Evolutionary conservation across 2,329 filamentous ascomycete genomes (phyloP), one percentile per base, ranked within the genome.

Genomic region (Diaporthe citriasiana): DNA sequence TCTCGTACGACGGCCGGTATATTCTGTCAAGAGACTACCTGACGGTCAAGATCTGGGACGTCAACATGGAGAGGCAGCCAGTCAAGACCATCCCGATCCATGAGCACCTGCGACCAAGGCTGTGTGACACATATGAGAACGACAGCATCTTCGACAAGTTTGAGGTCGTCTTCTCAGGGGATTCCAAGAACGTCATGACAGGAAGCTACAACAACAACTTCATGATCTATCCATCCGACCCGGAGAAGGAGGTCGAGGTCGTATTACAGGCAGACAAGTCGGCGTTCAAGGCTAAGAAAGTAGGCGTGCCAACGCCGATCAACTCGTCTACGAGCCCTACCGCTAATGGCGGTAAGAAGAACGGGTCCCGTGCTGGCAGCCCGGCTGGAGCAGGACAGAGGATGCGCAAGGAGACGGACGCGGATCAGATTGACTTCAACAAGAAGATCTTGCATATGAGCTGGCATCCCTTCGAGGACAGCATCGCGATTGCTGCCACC

Each of bases 361-460:
- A 92, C 73, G 92, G 93, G 66, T 97, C 95, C 76, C 91, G 97
- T 85, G 94, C 95, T 74, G 94, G 93, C 78, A 98, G 95, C 83
- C 96, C 97, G 75, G 92, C 91, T 68, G 92, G 91, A 69, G 87
- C 89, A 71, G 93, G 93, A 73, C 95, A 97, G 82, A 91, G 97
- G 79, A 98, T 99, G 97, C 93, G 95, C 81, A 98, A 98, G 87
- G 97, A 99, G 87, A 99, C 97, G 70, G 97, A 99, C 84, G 97
- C 97, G 74, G 96, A 99, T 84, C 96, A 98, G 87, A 98, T 98
- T 84, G 97, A 99, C 85, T 99, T 98, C 86, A 98, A 98, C 90
- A 99, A 98, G 91, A 99, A 99, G 91, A 99, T 99, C 80, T 84
- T 99, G 82, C 97, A 99, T 84, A 99, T 99, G 97, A 98, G 96